Evolutionary conservation across 2,329 filamentous ascomycete species (phyloP).

Genomic region (Leptographium lundbergii): DNA sequence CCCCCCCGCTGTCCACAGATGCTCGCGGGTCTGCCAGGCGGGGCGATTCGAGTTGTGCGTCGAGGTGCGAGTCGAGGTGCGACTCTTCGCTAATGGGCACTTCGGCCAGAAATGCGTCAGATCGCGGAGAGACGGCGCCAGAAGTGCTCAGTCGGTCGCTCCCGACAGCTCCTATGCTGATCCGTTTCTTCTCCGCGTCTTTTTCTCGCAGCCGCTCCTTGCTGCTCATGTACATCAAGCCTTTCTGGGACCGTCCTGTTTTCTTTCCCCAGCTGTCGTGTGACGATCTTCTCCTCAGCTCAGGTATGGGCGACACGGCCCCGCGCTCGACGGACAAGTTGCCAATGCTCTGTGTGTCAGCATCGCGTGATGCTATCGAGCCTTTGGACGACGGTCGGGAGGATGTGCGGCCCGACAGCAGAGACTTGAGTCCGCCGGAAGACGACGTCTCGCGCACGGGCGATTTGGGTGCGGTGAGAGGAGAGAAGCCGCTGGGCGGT

Average conservation of each 20-base stretch:
- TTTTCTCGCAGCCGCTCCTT: constrained; percentile 52
- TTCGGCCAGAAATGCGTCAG: constrained; percentile 39
- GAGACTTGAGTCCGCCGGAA: constrained; percentile 41
- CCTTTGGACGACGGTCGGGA: constrained; percentile 48
- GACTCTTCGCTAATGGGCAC: constrained; percentile 45
- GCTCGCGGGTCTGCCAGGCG: constrained; percentile 18
- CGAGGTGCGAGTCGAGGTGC: constrained; percentile 15
- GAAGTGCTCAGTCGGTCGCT: constrained; percentile 21
- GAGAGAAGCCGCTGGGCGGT: constrained; percentile 62
- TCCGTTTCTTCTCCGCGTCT: constrained; percentile 47
- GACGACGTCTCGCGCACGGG: constrained; percentile 28
- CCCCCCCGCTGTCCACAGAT: constrained; percentile 7
- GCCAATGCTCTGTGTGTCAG: constrained; percentile 49
- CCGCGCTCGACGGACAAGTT: constrained; percentile 51
- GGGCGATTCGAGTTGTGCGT: constrained; percentile 16
- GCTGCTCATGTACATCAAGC: constrained; percentile 62
- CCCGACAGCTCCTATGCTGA: constrained; percentile 27
- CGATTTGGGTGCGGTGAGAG: constrained; percentile 52
- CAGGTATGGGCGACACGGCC: constrained; percentile 28
- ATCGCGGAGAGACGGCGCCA: constrained; percentile 21
- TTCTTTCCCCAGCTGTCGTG: constrained; percentile 52
- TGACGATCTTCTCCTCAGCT: constrained; percentile 40
- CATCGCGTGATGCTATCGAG: constrained; percentile 40
- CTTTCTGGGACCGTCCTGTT: constrained; percentile 37
- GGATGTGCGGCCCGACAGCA: constrained; percentile 37